phyloP scores from a whole-genome alignment of 768 basidiomycete genomes.

The Trametes cingulata region DNA sequence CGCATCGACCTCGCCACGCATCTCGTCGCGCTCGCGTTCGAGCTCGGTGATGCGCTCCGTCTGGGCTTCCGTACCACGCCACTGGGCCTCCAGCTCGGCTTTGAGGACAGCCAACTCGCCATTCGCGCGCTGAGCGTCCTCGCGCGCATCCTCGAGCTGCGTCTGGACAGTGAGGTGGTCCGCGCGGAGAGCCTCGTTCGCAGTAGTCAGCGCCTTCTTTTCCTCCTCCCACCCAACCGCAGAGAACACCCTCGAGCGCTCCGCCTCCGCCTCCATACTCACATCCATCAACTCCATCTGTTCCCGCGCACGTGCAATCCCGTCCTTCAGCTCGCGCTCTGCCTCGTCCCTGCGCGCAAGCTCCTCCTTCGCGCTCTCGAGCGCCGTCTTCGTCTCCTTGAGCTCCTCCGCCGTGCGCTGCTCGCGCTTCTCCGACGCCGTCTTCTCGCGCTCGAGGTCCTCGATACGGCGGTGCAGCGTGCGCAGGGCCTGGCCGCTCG shows the following conservation, averaged over 20 bases:
- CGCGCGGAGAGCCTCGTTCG: conserved; percentile 43
- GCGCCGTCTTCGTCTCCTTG: conserved; percentile 43
- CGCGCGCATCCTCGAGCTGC: conserved; percentile 38
- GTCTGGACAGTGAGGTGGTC: conserved; percentile 46
- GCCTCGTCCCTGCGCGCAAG: conserved; percentile 50
- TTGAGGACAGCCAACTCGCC: conserved; percentile 46
- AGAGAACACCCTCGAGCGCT: conserved; percentile 36
- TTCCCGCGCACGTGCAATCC: conserved; percentile 55
- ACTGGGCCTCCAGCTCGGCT: conserved; percentile 69
- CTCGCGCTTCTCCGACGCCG: conserved; percentile 38
- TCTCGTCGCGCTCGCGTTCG: conserved; percentile 31
- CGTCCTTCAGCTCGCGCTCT: conserved; percentile 53
- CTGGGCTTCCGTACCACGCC: conserved; percentile 60
- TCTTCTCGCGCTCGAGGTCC: conserved; percentile 68
- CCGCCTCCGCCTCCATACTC: conserved; percentile 35
- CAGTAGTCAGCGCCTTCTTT: conserved; percentile 44
- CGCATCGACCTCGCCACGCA: conserved; percentile 31
- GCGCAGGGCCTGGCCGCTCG: conserved; percentile 75
- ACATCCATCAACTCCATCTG: conserved; percentile 56
- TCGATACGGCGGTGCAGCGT: conserved; percentile 80
- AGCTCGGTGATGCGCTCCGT: conserved; percentile 48
- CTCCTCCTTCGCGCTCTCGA: conserved; percentile 49
- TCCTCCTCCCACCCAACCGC: conserved; percentile 55
- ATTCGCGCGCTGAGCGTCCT: conserved; percentile 37
- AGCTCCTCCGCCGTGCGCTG: conserved; percentile 44